A percentile compares a stretch with the other conserved stretches of the same genome.
Evolutionary conservation across 1,284 basidiomycete species (phyloP).

Genomic region (Hemileia vastatrix): DNA sequence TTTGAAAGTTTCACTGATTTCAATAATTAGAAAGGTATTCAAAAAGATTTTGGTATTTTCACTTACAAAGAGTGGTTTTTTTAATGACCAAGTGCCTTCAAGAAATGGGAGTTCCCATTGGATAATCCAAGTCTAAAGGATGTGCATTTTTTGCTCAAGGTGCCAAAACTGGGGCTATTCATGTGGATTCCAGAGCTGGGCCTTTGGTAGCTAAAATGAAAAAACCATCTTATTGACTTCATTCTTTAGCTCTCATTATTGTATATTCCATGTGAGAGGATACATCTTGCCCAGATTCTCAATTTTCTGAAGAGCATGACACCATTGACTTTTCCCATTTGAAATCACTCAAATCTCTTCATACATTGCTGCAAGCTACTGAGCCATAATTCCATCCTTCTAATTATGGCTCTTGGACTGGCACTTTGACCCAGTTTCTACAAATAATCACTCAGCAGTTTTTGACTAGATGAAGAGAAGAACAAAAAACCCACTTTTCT

Average conservation of each 20-base stretch:
- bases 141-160: no score
- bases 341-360: constrained; percentile 70
- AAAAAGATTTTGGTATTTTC: constrained; percentile 80
- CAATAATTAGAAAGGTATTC: constrained; percentile 36
- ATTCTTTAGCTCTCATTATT: constrained; percentile 72
- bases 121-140: constrained; percentile 9
- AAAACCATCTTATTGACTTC: constrained; percentile 60
- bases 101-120: constrained; percentile 56
- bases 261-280: constrained; percentile 87
- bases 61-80: constrained; percentile 73
- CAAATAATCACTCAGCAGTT: constrained; percentile 77
- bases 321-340: constrained; percentile 41
- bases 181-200: constrained; percentile 52
- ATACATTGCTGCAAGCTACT: constrained; percentile 78
- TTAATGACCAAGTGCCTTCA: constrained; percentile 77
- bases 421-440: constrained; percentile 57
- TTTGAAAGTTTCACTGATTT: constrained; percentile 20
- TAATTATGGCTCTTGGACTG: constrained; percentile 48
- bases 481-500: constrained; percentile 67
- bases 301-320: no score
- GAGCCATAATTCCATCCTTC: constrained; percentile 84
- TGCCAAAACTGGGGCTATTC: constrained; percentile 50
- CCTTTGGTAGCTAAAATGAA: constrained; percentile 65
- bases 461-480: constrained; percentile 68
- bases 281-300: no score